Base-by-base conservation (phyloP, 225 moss, liverwort and hornwort species). In the Lunularia cruciata region DNA sequence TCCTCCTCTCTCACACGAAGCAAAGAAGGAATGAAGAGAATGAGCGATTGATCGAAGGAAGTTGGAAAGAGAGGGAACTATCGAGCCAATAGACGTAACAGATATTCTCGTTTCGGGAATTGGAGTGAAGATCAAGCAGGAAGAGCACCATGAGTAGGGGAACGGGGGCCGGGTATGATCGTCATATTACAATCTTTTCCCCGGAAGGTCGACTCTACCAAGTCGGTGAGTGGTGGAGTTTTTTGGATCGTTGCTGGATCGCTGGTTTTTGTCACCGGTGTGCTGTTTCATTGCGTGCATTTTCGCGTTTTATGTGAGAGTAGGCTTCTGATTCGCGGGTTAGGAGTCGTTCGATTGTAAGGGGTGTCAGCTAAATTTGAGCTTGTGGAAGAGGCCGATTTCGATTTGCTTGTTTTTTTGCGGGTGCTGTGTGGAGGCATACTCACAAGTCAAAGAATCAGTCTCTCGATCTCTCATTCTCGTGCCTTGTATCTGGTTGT, bases 121-220 rank as follows among this genome's bases (percentile, higher is more conserved):
- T 27, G 11, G 37, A 53, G 23, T 20, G 56, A n/a, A 18, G 72
- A 62, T 63, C 49, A 28, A 63, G 72, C 36, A 31, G 26, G n/a
- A n/a, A n/a, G 33, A 55, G 71, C 75, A 75, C 18, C 39, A 75
- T 80, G 75, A 80, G 79, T 54, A 80, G 79, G 75, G 75, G 75
- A 75, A 80, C 79, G 8, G 79, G 79, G 38, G 79, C 75, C 42
- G 79, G 75, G 11, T 79, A 79, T 75, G 79, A 79, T 79, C 79
- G 75, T 16, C 79, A 79, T 60, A 79, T 79, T 43, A 79, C 79
- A 52, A 79, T 79, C 15, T 79, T 79, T 31, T 79, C 79, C 23
- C 79, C 79, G 8, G 79, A 80, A 68, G 79, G 79, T 72, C 75
- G 79, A 22, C 68, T 80, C 9, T 80, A 75, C 54, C 79, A 80